Conservation (phyloP, 805 yeast species). For the Diddensiella transvaalensis region DNA sequence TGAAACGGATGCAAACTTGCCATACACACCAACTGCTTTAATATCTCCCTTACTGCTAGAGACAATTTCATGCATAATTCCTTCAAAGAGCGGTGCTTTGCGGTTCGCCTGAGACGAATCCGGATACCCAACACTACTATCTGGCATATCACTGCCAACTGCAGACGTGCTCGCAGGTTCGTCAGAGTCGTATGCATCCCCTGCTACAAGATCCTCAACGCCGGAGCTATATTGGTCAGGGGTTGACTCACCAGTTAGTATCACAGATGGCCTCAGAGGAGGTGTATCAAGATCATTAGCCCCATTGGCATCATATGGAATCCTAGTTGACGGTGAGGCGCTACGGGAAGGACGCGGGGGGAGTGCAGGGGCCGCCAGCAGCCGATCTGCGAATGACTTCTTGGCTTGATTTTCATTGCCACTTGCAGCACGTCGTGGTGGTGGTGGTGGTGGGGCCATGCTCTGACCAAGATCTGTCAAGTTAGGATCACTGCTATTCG, state of each 20-base stretch:
- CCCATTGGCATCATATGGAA: background rate
- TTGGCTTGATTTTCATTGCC: background rate
- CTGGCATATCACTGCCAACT: background rate
- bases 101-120: slow-evolving; percentile 33
- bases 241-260: background rate
- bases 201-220: background rate
- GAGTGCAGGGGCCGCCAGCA: slow-evolving; percentile 6
- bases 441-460: background rate
- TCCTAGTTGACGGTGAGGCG: slow-evolving; percentile 3
- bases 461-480: background rate
- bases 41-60: slow-evolving; percentile 23
- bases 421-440: background rate
- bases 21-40: slow-evolving; percentile 21
- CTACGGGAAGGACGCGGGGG: slow-evolving; percentile 12
- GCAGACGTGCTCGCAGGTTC: background rate
- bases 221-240: background rate
- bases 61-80: slow-evolving; percentile 23
- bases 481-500: slow-evolving; percentile 1
- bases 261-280: background rate
- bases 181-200: background rate
- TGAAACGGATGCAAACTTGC: slow-evolving; percentile 24
- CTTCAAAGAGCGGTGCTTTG: slow-evolving; percentile 28
- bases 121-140: slow-evolving; percentile 20
- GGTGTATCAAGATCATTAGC: slow-evolving; percentile 1
- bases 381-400: background rate